phyloP scores from a whole-genome alignment of 768 basidiomycete genomes.

The Termitomyces sp. region DNA sequence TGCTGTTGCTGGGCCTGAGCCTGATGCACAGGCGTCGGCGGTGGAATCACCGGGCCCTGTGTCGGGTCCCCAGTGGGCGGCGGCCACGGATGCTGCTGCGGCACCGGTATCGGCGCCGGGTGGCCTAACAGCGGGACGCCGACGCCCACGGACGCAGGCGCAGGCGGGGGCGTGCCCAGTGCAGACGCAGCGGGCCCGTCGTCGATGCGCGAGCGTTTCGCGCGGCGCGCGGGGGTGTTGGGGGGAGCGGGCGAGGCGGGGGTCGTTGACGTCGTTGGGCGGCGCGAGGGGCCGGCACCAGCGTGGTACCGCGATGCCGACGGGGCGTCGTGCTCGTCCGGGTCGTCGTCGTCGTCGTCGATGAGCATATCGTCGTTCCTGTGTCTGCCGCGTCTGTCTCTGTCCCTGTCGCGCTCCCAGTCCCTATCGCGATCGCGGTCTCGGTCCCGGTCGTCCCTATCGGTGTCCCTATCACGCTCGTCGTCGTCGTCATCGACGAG shows the following conservation, averaged over 20 bases:
- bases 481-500: neutral
- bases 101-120: slow-evolving; percentile 15
- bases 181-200: neutral
- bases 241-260: neutral
- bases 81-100: slow-evolving; percentile 26
- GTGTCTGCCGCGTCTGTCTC: neutral
- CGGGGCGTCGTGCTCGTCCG: neutral
- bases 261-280: slow-evolving; percentile 1
- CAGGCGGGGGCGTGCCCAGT: neutral
- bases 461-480: neutral
- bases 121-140: slow-evolving; percentile 15
- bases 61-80: slow-evolving; percentile 30
- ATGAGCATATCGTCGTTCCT: neutral
- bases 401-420: neutral
- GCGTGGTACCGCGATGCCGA: neutral
- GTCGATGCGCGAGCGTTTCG: neutral
- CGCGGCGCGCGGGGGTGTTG: neutral
- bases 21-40: neutral
- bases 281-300: slow-evolving; percentile 13
- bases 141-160: slow-evolving; percentile 1
- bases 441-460: neutral
- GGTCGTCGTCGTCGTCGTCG: slow-evolving; percentile 21
- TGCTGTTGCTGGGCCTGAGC: too few species aligned
- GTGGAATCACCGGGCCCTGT: slow-evolving; percentile 28
- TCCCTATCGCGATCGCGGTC: neutral